Percentiles rank a stretch among this genome's conserved stretches.
These are phyloP conservation scores for Hypsizygus ulmarius DNA, from an alignment of 1,284 basidiomycete species.

Conservation along the genomic window DNA sequence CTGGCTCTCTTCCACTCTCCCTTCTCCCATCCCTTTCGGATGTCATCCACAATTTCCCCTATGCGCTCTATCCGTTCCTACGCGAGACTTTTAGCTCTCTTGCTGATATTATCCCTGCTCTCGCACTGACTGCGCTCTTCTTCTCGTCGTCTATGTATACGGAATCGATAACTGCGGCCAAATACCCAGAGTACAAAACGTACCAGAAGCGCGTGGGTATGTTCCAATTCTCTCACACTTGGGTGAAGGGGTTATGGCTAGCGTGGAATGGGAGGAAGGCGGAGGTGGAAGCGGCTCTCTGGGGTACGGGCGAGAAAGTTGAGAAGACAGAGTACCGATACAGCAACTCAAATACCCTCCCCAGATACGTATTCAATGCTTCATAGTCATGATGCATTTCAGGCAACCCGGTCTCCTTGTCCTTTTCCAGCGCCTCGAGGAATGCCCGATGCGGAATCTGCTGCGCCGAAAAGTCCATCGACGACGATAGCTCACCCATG, in stretches of 20 bases:
- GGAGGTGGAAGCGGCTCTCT: conserved; percentile 31
- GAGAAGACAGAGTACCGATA: conserved; percentile 29
- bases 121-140: conserved; percentile 68
- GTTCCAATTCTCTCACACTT: conserved; percentile 48
- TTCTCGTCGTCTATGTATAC: conserved; percentile 74
- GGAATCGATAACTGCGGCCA: conserved; percentile 73
- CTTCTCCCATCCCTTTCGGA: conserved; percentile 16
- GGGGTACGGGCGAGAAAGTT: conserved; percentile 27
- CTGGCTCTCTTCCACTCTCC: conserved; percentile 19
- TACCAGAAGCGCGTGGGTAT: conserved; percentile 83
- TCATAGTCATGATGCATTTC: conserved; percentile 22
- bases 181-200: conserved; percentile 77
- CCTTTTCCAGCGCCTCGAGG: conserved; percentile 14
- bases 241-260: conserved; percentile 28
- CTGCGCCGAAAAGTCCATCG: conserved; percentile 29
- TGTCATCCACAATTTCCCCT: conserved; percentile 21
- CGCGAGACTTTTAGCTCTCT: conserved; percentile 28
- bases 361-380: conserved; percentile 30
- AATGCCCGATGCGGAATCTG: conserved; percentile 28
- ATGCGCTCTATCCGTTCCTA: conserved; percentile 17
- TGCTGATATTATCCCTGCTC: conserved; percentile 49
- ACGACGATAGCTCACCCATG: conserved; percentile 9
- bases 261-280: conserved; percentile 22
- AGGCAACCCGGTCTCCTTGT: background rate
- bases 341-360: conserved; percentile 29